These are phyloP conservation scores for Dothideomycetes sp. DNA, from an alignment of 2,329 filamentous ascomycete species.

Conservation along the genomic window DNA sequence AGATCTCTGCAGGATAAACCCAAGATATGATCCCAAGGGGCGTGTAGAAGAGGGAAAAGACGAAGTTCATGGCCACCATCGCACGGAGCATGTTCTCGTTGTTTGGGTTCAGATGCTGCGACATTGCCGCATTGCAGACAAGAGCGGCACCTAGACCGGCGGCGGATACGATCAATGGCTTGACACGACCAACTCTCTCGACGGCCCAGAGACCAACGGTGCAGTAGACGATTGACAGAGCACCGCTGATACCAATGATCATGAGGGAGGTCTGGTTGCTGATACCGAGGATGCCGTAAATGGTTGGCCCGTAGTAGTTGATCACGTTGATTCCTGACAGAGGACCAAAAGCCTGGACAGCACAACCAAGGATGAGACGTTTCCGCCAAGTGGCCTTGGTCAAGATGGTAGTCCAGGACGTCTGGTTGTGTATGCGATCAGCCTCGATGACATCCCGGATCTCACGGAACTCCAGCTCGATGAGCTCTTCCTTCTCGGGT, in stretches of 20 bases:
- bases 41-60: constrained; percentile 36
- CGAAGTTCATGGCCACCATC: constrained; percentile 37
- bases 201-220: constrained; percentile 12
- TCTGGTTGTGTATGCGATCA: constrained; percentile 42
- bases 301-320: constrained; percentile 13
- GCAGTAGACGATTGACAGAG: constrained; percentile 13
- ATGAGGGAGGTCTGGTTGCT: constrained; percentile 10
- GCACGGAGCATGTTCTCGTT: constrained; percentile 29
- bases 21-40: constrained; percentile 34
- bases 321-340: constrained; percentile 11
- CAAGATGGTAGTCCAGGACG: constrained; percentile 48
- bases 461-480: constrained; percentile 46
- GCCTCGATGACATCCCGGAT: constrained; percentile 53
- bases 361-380: constrained; percentile 10
- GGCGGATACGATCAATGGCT: constrained; percentile 34
- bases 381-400: constrained; percentile 44
- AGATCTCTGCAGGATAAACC: constrained; percentile 35
- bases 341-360: constrained; percentile 11
- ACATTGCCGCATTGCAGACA: constrained; percentile 30
- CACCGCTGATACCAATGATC: constrained; percentile 14
- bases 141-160: constrained; percentile 31
- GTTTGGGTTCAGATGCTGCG: constrained; percentile 23
- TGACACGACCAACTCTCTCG: constrained; percentile 37
- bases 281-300: constrained; percentile 13
- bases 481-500: constrained; percentile 15